Evolutionary conservation across 2,329 filamentous ascomycete species (phyloP), one percentile per base, ranked within the genome.

Genomic region (Rutstroemia sydowiana): DNA sequence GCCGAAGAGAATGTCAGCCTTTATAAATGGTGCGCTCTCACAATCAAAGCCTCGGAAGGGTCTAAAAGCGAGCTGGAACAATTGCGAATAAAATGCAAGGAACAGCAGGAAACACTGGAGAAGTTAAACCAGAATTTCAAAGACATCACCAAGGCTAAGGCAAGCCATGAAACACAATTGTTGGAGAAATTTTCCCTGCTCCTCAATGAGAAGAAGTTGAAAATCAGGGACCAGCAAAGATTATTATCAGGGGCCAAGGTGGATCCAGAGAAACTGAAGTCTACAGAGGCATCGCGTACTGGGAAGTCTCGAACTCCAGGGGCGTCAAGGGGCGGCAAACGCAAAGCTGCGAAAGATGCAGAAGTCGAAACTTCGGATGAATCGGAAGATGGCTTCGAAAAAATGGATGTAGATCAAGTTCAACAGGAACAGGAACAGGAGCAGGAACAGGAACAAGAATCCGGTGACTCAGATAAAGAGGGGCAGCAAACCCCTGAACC

Each of bases 191-290:
- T 88, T 60, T 76, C 79, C 50, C 73, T 79, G 51, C 71, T 92
- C 2, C 70, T 91, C 1, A 91, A 91, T 60, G 80, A 85, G 65
- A 92, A 92, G 71, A 91, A 91, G 68, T 72, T 84, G 48, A 90
- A 87, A 68, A 90, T 91, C 45, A 72, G 87, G 40, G 79, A 89
- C 60, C 85, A 89, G 68, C 82, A 86, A 61, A 75, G 78, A 36
- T 68, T 86, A 18, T 68, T 89, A 21, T 55, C 62, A 14, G 53
- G 48, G 32, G 55, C 63, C 9, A 63, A 55, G 18, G 55, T 64
- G 8, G 62, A 66, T 45, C 57, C 59, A 21, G 52, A 34, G 4
- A 61, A 59, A 46, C 50, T 55, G 46, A 55, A 50, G 9, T 34
- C 59, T 5, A 43, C 58, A 34, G 52, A 53, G 31, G 51, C 30